phyloP scores from a whole-genome alignment of 495 filamentous ascomycete species.

The Penicillium coprophilum region DNA sequence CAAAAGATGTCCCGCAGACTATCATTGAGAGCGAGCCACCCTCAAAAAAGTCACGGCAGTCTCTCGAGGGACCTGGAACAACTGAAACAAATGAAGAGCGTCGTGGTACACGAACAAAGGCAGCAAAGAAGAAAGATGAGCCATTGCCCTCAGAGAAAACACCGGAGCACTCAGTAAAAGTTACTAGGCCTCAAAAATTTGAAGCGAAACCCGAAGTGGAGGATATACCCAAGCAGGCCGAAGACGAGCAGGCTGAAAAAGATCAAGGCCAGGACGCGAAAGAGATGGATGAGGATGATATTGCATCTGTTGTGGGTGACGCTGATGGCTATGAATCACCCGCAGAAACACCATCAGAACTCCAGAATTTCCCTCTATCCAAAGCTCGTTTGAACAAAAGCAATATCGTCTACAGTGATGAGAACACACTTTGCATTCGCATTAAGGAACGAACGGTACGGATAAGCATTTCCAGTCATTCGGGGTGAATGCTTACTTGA shows the following conservation, averaged over 20 bases:
- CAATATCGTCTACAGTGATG: slow-evolving; percentile 44
- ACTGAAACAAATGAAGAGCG: slow-evolving; percentile 15
- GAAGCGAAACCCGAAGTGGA: slow-evolving; percentile 3
- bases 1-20: slow-evolving; percentile 19
- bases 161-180: slow-evolving; percentile 8
- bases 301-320: slow-evolving; percentile 28
- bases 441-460: slow-evolving; percentile 47
- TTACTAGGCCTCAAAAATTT: slow-evolving; percentile 5
- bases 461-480: not conserved
- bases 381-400: slow-evolving; percentile 41
- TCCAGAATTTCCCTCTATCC: slow-evolving; percentile 46
- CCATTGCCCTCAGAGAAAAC: slow-evolving; percentile 15
- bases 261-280: slow-evolving; percentile 13
- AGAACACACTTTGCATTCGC: slow-evolving; percentile 40
- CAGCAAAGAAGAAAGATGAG: slow-evolving; percentile 27
- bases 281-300: slow-evolving; percentile 28
- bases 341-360: slow-evolving; percentile 30
- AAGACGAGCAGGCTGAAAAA: slow-evolving; percentile 25
- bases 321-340: slow-evolving; percentile 41
- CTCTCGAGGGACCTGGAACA: slow-evolving; percentile 23
- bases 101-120: slow-evolving; percentile 22
- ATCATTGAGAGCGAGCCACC: slow-evolving; percentile 34
- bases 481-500: slow-evolving; percentile 18
- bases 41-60: slow-evolving; percentile 37
- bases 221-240: slow-evolving; percentile 20